phyloP scores from a whole-genome alignment of 2,329 filamentous ascomycete genomes.

The Zarea fungicola region DNA sequence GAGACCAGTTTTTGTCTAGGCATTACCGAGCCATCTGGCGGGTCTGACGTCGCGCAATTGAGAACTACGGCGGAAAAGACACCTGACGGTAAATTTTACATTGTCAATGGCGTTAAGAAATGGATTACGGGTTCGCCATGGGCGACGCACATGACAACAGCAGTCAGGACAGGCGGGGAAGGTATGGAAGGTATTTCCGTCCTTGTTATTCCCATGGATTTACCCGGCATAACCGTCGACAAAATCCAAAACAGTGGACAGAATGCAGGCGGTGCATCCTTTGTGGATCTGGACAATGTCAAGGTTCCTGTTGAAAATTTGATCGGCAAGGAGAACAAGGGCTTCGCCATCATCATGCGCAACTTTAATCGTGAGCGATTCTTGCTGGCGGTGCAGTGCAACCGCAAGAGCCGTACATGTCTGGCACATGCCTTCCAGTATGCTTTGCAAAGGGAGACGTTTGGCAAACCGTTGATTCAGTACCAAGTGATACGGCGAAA shows the following conservation, averaged over 20 bases:
- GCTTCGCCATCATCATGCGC: conserved; percentile 54
- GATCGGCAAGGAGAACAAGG: conserved; percentile 48
- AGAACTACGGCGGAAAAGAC: conserved; percentile 50
- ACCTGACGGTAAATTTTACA: conserved; percentile 43
- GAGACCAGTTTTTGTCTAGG: conserved; percentile 58
- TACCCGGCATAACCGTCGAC: conserved; percentile 45
- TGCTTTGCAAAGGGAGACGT: conserved; percentile 49
- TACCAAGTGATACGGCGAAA: conserved; percentile 57
- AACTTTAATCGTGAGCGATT: conserved; percentile 58
- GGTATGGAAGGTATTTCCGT: conserved; percentile 51
- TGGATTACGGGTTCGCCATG: conserved; percentile 61
- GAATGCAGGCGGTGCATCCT: conserved; percentile 57
- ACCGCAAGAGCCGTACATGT: conserved; percentile 53
- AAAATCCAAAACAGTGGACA: conserved; percentile 61
- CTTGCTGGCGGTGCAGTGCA: conserved; percentile 50
- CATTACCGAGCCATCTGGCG: conserved; percentile 58
- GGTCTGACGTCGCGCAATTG: conserved; percentile 61
- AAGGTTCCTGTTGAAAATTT: conserved; percentile 48
- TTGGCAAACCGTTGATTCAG: conserved; percentile 52
- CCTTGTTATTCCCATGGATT: conserved; percentile 48
- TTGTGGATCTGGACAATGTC: conserved; percentile 52
- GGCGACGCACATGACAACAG: conserved; percentile 58
- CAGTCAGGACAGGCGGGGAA: conserved; percentile 52
- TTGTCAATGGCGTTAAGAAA: conserved; percentile 64
- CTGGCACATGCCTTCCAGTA: conserved; percentile 48